A percentile compares a stretch with the other conserved stretches of the same genome.
These are phyloP conservation scores for Pseudonectria foliicola DNA, from an alignment of 2,329 filamentous ascomycete genomes.

Conservation along the genomic window DNA sequence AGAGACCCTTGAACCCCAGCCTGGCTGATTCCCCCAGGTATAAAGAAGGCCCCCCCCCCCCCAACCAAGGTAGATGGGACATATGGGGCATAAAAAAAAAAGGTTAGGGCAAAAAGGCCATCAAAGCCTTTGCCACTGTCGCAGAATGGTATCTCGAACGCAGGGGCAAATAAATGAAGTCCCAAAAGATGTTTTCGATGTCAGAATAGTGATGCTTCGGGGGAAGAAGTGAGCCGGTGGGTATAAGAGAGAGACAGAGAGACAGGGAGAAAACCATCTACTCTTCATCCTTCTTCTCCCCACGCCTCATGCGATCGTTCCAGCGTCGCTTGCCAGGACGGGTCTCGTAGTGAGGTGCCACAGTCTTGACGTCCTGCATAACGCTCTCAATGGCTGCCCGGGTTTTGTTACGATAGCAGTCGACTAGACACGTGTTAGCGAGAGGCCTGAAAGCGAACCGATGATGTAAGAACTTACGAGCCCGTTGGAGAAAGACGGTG, in stretches of 20 bases:
- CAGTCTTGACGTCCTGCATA: conserved; percentile 65
- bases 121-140: conserved; percentile 8
- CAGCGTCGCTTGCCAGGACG: conserved; percentile 76
- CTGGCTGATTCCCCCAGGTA: too few relatives aligned
- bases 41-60: too few relatives aligned
- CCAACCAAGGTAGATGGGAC: too few relatives aligned
- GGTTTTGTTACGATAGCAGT: conserved; percentile 91
- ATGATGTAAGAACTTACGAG: conserved; percentile 55
- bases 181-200: conserved; percentile 12
- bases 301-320: conserved; percentile 48
- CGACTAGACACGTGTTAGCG: conserved; percentile 48
- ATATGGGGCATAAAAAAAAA: conserved; percentile 4
- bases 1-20: too few relatives aligned
- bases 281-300: conserved; percentile 24
- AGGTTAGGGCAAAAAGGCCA: conserved; percentile 4
- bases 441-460: too few relatives aligned
- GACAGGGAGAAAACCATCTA: conserved; percentile 5
- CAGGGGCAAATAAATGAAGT: conserved; percentile 10
- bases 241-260: conserved; percentile 1
- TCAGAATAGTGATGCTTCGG: conserved; percentile 6
- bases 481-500: conserved; percentile 83
- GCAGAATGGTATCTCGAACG: conserved; percentile 27
- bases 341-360: conserved; percentile 83
- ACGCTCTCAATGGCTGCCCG: conserved; percentile 71
- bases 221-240: conserved; percentile 1